These are phyloP conservation scores for Cladophialophora immunda DNA, from an alignment of 2,329 filamentous ascomycete species.

Conservation along the genomic window DNA sequence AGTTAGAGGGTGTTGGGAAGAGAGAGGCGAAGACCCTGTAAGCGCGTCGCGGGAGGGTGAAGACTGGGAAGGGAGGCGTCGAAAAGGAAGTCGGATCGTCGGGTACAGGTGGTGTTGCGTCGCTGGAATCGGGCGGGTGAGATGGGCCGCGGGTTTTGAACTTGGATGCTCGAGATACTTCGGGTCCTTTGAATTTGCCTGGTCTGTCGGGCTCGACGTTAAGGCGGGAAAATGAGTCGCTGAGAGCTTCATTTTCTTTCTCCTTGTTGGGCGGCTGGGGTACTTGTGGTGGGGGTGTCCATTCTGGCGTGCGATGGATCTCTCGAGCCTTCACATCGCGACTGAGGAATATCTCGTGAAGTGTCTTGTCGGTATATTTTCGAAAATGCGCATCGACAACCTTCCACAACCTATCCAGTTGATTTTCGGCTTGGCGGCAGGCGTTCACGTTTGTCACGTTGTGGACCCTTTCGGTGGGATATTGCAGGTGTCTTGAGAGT, in stretches of 20 bases:
- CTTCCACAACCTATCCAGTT: constrained; percentile 60
- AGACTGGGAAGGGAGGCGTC: constrained; percentile 46
- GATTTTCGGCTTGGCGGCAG: constrained; percentile 57
- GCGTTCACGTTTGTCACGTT: constrained; percentile 56
- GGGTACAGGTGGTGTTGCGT: constrained; percentile 3
- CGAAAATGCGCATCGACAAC: constrained; percentile 43
- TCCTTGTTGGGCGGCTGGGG: constrained; percentile 6
- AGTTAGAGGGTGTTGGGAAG: constrained; percentile 49
- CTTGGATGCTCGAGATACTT: constrained; percentile 16
- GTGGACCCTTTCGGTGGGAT: constrained; percentile 58
- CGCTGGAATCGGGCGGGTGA: constrained; percentile 7
- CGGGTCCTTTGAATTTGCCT: constrained; percentile 19
- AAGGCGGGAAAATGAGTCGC: constrained; percentile 16
- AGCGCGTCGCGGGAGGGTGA: constrained; percentile 49
- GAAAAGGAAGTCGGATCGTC: constrained; percentile 7
- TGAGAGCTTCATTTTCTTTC: constrained; percentile 16
- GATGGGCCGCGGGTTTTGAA: constrained; percentile 18
- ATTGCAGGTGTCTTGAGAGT: constrained; percentile 52
- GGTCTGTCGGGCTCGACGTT: constrained; percentile 17
- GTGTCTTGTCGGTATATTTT: constrained; percentile 15
- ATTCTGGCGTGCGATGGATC: constrained; percentile 20
- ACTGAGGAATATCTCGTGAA: constrained; percentile 19
- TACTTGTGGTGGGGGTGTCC: constrained; percentile 17
- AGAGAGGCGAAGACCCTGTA: constrained; percentile 55
- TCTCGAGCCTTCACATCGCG: constrained; percentile 10